Evolutionary conservation across 371 early-diverging fungal genomes (phyloP), one percentile per base, ranked within the genome.

Genomic region (Blakeslea trispora): DNA sequence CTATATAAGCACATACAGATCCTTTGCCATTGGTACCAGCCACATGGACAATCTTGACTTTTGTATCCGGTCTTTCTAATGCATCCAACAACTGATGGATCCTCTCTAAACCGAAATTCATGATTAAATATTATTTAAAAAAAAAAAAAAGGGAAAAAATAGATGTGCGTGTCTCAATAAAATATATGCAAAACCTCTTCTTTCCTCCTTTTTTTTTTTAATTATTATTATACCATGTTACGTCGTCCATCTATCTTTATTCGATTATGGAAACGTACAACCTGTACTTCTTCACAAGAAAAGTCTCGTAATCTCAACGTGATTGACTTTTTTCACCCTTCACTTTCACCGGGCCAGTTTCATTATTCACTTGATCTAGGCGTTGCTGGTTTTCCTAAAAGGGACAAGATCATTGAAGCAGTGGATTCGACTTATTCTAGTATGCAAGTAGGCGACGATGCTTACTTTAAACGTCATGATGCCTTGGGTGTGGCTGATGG

Each of bases 1-100:
- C 42, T 23, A 84, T 56, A 53, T 79, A 75, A 1, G 92, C 85
- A 59, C 85, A 84, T 3, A 87, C 84, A 0, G 90, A 90, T 9
- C 93, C 93, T 57, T 91, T 91, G 41, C 92, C 92, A 61, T 91
- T 91, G 0, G 92, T 91, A 10, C 92, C 92, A 9, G 89, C 88
- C 3, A 91, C 88, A 59, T 91, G 92, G n/a, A 91, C 65, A 17
- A 86, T 76, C 13, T 60, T 71, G 39, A 86, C 68, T 24, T 60
- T 53, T 21, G 59, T 52, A 24, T 90, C 84, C 0, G 92, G 92
- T 61, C 75, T 59, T 13, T 64, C 71, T 1, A 93, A 76, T 6
- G 72, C 71, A 3, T 70, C 63, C 5, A 94, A 69, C 34, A 94
- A 75, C 5, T 42, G 39, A 13, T 61, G 50, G 44, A 91, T 87